Base-by-base conservation (phyloP, 1,284 basidiomycete species). In the Fomitopsis schrenkii region DNA sequence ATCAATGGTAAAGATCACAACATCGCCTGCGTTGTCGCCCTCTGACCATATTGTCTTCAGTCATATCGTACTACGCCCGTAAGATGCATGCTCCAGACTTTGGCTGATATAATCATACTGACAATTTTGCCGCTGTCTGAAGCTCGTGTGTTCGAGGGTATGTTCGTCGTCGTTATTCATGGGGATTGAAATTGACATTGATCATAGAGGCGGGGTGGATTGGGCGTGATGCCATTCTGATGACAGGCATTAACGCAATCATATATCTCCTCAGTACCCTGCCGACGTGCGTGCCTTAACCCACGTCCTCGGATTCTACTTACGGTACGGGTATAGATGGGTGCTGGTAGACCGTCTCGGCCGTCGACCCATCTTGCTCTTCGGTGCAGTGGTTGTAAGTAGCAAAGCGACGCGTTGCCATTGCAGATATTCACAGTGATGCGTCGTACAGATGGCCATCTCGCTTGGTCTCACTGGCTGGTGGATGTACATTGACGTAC, bases 21-120 rank as follows among this genome's bases (percentile, higher is more conserved):
- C 38, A 12, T 19, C 26, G 33, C n/a, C 17, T 30, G 36, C 42
- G 15, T 17, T 44, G 10, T 19, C 8, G 30, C 19, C 40, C 22
- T 42, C 57, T 63, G 40, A 55, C 66, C 57, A 26, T 17, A 8
- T 45, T 58, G 30, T 57, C 7, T 35, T 42, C 56, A 94, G 94
- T 96, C 60, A 96, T 98, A 30, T 95, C 92, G 5, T 98, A 97
- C 75, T 98, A 97, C 76, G 94, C 94, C 48, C 93, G 91, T 91
- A 74, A 79, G 88, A 80, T 6, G 35, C 19, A 38, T 12, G 36
- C 2, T 4, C 6, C 26, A 46, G 57, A 66, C 44, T 26, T 3
- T 45, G 17, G 14, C 26, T 57, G 59, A 55, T 42, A 61, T 22
- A 44, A 2, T 33, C 12, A 10, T 22, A 57, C 64, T 66, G 17